Evolutionary conservation across 805 yeast species (phyloP), one percentile per base, ranked within the genome.

Genomic region (Sungouiozyma ichnusensis): DNA sequence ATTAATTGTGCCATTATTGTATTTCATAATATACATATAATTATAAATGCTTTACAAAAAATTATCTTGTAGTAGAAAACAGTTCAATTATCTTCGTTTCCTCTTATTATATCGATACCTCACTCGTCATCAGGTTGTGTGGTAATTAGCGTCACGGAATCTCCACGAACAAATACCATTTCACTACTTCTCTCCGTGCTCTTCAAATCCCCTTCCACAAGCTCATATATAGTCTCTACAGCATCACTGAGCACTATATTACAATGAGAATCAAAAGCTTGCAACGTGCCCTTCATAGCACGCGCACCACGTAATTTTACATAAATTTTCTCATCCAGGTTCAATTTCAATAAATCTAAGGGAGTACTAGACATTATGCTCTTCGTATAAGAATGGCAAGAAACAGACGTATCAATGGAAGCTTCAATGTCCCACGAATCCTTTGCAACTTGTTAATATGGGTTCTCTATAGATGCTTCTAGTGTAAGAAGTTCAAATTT

Each of bases 101-200:
- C n/a, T 7, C 11, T 17, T 5, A 19, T 13, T 36, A n/a, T 31
- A 8, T 33, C 15, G 11, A 15, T 31, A 15, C 31, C 34, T 29
- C 35, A 42, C 15, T 51, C 50, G 36, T 51, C 59, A 11, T 57
- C 62, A 17, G 71, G 66, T 24, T 24, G 29, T 4, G 79, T 71
- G 41, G 82, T 78, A 41, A 92, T 80, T 51, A 88, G 72, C 39
- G 94, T 85, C 36, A 92, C 97, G 2, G 94, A 79, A 64, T 92
- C 98, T n/a, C 99, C 99, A 67, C 99, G 80, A 14, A 92, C 88
- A 65, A 90, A 90, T 35, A 92, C 79, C 87, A 92, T 85, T 43
- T 85, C 95, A 15, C 86, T 74, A 47, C 73, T 72, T 55, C 79
- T 82, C 17, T 70, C 69, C 16, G 54, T 61, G 8, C 74, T 62